Percentiles rank a stretch among this genome's conserved stretches.
Evolutionary conservation across 257 asterid species (phyloP).

Genomic region (Przewalskia tangutica): DNA sequence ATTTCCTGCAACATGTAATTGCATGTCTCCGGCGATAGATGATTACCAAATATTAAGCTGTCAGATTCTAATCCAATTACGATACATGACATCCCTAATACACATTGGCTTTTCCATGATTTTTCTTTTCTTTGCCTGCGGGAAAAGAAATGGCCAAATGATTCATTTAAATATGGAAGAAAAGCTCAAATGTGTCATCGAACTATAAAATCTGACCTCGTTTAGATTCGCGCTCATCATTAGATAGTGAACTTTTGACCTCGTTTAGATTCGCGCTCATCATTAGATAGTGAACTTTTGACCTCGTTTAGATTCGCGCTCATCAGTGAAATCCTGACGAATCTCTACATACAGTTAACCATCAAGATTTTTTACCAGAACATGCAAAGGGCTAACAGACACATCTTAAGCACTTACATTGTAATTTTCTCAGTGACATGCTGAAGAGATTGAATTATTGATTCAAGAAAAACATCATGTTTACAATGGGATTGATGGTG

Average conservation of each 20-base stretch:
- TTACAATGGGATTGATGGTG: not conserved
- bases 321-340: too few species aligned
- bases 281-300: too few species aligned
- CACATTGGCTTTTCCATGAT: slow-evolving; percentile 34
- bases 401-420: too few species aligned
- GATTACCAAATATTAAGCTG: not conserved
- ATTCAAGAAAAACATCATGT: not conserved
- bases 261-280: too few species aligned
- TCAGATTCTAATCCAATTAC: slow-evolving; percentile 35
- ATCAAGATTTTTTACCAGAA: too few species aligned
- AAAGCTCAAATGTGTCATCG: too few species aligned
- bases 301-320: too few species aligned
- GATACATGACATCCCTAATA: slow-evolving; percentile 33
- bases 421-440: not conserved
- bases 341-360: too few species aligned
- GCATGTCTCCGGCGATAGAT: slow-evolving; percentile 25
- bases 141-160: not conserved
- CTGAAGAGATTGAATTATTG: not conserved
- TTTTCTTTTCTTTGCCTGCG: slow-evolving; percentile 31
- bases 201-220: too few species aligned
- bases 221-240: too few species aligned
- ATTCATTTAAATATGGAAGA: not conserved
- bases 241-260: too few species aligned
- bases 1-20: not conserved
- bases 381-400: too few species aligned